Conservation (phyloP, 305 asterid genomes). For the Caryopteris hybrid region DNA sequence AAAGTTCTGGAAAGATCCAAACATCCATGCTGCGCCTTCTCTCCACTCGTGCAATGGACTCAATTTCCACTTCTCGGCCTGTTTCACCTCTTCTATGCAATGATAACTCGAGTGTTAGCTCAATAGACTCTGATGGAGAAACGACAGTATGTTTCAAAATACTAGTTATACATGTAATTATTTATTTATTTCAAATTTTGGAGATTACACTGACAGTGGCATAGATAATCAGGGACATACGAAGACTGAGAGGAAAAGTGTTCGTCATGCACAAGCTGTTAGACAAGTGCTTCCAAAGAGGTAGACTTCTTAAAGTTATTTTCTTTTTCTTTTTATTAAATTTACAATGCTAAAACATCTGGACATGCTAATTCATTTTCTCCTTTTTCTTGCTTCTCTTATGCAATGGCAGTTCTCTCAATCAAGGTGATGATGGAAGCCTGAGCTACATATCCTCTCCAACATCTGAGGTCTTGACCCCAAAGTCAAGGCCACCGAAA, state of each 20-base stretch:
- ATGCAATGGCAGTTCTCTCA: slow-evolving; percentile 37
- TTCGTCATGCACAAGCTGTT: slow-evolving; percentile 22
- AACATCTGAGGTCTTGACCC: slow-evolving; percentile 48
- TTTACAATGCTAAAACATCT: too few species aligned
- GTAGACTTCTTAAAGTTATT: slow-evolving; percentile 20
- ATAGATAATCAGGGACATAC: slow-evolving; percentile 50
- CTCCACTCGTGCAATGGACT: slow-evolving; percentile 49
- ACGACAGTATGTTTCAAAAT: slow-evolving; percentile 43
- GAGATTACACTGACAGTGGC: slow-evolving; percentile 29
- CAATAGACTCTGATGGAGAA: slow-evolving; percentile 51
- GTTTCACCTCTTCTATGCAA: slow-evolving; percentile 45
- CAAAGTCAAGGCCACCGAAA: slow-evolving; percentile 84
- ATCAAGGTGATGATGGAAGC: slow-evolving; percentile 52
- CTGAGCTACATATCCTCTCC: slow-evolving; percentile 52
- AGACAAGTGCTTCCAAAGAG: slow-evolving; percentile 51
- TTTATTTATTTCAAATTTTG: background rate
- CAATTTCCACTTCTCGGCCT: slow-evolving; percentile 29
- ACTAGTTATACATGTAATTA: background rate
- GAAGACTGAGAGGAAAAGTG: slow-evolving; percentile 31
- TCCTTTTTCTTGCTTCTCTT: too few species aligned
- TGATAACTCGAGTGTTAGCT: slow-evolving; percentile 49
- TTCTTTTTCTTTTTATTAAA: background rate
- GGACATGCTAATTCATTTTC: background rate
- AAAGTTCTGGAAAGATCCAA: slow-evolving; percentile 31
- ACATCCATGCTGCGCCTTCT: slow-evolving; percentile 52